A percentile compares a stretch with the other conserved stretches of the same genome.
phyloP scores from a whole-genome alignment of 129 eudicot species.

The Saposhnikovia divaricata region DNA sequence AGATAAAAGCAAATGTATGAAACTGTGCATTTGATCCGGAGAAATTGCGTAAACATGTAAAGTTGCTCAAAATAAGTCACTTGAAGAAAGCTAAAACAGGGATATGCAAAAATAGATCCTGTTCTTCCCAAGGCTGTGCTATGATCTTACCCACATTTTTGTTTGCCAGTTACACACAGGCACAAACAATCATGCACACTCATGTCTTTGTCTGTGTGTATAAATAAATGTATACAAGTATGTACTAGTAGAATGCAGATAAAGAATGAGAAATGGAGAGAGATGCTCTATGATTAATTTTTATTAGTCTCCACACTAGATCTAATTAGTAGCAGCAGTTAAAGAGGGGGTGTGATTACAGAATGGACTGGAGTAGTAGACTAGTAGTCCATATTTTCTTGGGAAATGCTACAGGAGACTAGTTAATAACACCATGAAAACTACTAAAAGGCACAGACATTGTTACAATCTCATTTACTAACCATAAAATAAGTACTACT shows the following conservation, averaged over 20 bases:
- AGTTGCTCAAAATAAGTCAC: neutral
- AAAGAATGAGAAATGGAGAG: neutral
- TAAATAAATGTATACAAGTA: no score
- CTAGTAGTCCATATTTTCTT: neutral
- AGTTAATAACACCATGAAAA: neutral
- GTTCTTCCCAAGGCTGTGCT: neutral
- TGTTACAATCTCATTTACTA: neutral
- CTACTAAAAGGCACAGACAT: neutral
- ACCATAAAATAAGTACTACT: neutral
- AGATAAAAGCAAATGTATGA: neutral
- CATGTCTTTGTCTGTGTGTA: neutral
- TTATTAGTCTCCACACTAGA: slow-evolving; percentile 9
- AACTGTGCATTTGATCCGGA: neutral
- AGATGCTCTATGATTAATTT: neutral
- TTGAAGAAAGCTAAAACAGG: neutral
- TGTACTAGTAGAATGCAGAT: neutral
- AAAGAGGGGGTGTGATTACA: slow-evolving; percentile 10
- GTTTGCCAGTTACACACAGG: neutral
- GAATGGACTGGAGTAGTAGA: neutral
- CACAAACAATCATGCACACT: neutral
- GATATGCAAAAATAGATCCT: neutral
- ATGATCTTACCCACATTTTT: neutral
- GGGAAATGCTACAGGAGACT: slow-evolving; percentile 8
- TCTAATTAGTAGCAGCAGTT: slow-evolving; percentile 20
- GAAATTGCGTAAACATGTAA: neutral